Evolutionary conservation across 768 basidiomycete genomes (phyloP), one percentile per base, ranked within the genome.

Genomic region (Termitomyces sp.): DNA sequence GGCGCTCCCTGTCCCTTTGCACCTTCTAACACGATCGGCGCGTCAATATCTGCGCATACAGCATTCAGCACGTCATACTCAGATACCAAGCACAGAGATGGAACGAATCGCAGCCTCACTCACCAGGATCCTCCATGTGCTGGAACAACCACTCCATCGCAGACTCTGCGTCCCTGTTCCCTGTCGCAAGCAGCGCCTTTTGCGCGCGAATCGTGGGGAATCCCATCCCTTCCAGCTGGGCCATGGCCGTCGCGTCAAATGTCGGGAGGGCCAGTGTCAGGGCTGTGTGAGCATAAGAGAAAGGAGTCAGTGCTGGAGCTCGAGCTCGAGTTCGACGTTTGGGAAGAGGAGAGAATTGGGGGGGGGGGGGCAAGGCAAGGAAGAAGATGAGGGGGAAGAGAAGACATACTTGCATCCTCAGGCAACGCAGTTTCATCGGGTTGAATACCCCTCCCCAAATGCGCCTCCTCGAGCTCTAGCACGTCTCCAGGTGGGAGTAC

Each of bases 71-170:
- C 9, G 28, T 38, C 15, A 17, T 6, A 0, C 37, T 17, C 37
- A 38, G 37, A 38, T 17, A 38, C 37, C 17, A 15, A 6, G 37
- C 37, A 38, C 5, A 10, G 5, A 38, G 5, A 38, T 38, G 17
- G 15, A 17, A 38, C 15, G 37, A 38, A 7, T 38, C 15, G 37
- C 15, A 38, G 37, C 37, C 35, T 38, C 15, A 61, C 75, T 8
- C 45, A 91, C 94, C 91, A 12, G 92, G 77, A 70, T 98, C 96
- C 0, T 98, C 95, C 91, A 95, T 91, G 68, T 98, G 96, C 44
- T 70, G 78, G 66, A 98, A 96, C 42, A 99, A 70, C 96, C 96
- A 99, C 57, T 93, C 86, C 94, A 96, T 96, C 0, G 97, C 97
- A 0, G 76, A 79, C 59, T 94, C 90, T 0, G 88, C 73, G 56